Conservation (phyloP, 208 protist genomes). For the Leishmania arabica region DNA sequence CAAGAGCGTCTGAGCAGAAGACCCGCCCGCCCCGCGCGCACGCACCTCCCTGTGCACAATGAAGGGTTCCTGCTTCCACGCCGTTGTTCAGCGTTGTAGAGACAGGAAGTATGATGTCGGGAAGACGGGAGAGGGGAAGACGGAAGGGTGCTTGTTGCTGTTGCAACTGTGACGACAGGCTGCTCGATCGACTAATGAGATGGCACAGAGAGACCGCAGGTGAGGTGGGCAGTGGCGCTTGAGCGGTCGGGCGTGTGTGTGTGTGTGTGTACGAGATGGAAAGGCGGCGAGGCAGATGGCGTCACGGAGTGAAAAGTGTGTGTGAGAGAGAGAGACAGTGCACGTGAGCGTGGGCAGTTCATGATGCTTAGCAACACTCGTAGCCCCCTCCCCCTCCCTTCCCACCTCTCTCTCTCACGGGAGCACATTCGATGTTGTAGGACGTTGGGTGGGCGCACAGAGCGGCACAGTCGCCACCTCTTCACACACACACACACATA, state of each 20-base stretch:
- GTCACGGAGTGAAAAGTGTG: background rate
- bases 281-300: background rate
- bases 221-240: background rate
- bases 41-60: background rate
- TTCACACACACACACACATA: background rate
- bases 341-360: background rate
- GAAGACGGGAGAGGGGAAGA: background rate
- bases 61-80: background rate
- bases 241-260: background rate
- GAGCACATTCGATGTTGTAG: background rate
- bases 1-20: background rate
- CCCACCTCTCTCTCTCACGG: too few species aligned
- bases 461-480: background rate
- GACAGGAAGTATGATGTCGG: background rate
- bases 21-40: background rate
- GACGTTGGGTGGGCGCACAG: background rate
- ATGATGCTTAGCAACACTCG: background rate
- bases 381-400: background rate
- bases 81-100: background rate
- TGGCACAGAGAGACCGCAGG: background rate
- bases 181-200: background rate
- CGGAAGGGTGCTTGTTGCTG: background rate
- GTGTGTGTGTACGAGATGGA: background rate
- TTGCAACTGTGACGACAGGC: background rate
- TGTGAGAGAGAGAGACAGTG: background rate